Evolutionary conservation across 257 asterid species (phyloP).

Genomic region (Buddleja alternifolia): DNA sequence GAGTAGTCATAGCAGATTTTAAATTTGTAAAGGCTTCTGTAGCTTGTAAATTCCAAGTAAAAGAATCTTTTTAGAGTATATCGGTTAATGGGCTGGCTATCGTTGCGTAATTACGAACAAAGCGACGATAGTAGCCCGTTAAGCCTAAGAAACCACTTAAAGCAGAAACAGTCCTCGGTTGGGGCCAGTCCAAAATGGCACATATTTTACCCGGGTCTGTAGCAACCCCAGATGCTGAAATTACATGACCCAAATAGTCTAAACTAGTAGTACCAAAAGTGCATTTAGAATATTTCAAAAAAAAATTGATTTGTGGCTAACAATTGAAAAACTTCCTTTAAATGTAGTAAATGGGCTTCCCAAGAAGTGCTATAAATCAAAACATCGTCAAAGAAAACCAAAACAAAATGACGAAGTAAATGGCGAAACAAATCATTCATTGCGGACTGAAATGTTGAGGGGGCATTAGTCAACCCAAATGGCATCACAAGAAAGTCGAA

Average conservation of each 20-base stretch:
- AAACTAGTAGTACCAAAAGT: background rate
- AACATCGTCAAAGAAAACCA: conserved; percentile 17
- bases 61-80: too few relatives aligned
- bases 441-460: conserved; percentile 20
- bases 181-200: background rate
- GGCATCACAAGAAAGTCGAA: conserved; percentile 9
- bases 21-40: background rate
- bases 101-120: too few relatives aligned
- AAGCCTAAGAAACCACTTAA: conserved; percentile 12
- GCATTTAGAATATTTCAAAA: conserved; percentile 11
- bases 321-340: background rate
- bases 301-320: background rate
- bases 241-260: background rate
- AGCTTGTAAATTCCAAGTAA: too few relatives aligned
- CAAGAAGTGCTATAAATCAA: background rate
- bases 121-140: conserved; percentile 3
- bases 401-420: background rate
- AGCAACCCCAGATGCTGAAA: background rate
- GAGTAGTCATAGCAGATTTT: background rate
- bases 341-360: background rate
- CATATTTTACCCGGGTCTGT: background rate
- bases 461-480: background rate
- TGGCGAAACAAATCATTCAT: background rate
- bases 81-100: background rate
- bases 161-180: background rate